Base-by-base conservation (phyloP, 2,329 filamentous ascomycete species). In the Mollisia scopiformis region DNA sequence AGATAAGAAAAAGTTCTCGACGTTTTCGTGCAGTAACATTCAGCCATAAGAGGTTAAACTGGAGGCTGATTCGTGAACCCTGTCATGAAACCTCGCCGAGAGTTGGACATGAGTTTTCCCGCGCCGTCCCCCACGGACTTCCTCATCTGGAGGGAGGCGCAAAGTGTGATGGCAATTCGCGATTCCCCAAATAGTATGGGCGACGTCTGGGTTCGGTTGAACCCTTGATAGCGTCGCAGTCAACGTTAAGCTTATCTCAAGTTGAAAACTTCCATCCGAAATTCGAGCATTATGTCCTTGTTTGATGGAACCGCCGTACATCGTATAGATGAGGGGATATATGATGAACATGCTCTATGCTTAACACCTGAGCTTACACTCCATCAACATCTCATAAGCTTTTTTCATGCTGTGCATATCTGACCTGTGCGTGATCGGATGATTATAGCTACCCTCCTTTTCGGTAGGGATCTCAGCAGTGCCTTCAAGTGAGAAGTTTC, bases 41-140 rank as follows among this genome's bases (percentile, higher is more conserved):
- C 54, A 56, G 39, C 54, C 54, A 21, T 56, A 28, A 23, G 27
- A 30, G 53, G 54, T 47, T 56, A 56, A 35, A 31, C 21, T 35
- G 35, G 52, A 55, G 52, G 52, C 39, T 55, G 25, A 47, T 27
- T 47, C 3, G 43, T 19, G 16, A 35, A 43, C 39, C 39, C 53
- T 54, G 57, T 49, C 13, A 23, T 59, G 57, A 49, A 55, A 50
- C 50, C n/a, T 41, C 5, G 35, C 28, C 59, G 55, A 68, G 51
- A 65, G n/a, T n/a, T 61, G 62, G 61, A 62, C 59, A 33, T 62
- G 53, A 50, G 47, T 69, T 66, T 65, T 57, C 62, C 66, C 66
- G 62, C 63, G 43, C 47, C 30, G 35, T 43, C 43, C 57, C 57
- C 57, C 50, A 33, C 50, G 23, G 11, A n/a, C 35, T 55, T 27